Conservation (phyloP, 176 grass and related monocot species). For the Aegilops sharonensis region DNA sequence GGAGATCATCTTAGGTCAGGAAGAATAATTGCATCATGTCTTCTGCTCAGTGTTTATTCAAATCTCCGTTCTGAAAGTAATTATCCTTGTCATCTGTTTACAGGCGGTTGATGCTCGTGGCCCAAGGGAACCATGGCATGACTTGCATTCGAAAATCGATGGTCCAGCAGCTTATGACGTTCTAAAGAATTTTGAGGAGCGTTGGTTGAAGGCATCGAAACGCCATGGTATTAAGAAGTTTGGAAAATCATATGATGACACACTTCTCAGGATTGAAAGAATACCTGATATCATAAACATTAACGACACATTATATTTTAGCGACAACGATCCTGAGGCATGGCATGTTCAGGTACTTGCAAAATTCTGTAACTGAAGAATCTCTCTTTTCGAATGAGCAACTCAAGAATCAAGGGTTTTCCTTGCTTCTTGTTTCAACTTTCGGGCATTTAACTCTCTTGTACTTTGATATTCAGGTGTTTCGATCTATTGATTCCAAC, state of each 20-base stretch:
- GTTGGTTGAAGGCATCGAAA: constrained; percentile 77
- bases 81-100: constrained; percentile 19
- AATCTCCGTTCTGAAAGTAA: not conserved
- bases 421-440: not conserved
- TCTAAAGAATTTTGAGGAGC: constrained; percentile 75
- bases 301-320: constrained; percentile 47
- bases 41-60: not conserved
- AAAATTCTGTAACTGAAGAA: not conserved
- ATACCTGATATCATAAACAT: constrained; percentile 47
- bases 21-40: not conserved
- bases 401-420: not conserved
- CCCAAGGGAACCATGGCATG: constrained; percentile 91
- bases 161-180: constrained; percentile 82
- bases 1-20: not conserved
- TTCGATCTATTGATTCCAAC: constrained; percentile 90
- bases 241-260: constrained; percentile 49
- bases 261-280: constrained; percentile 58
- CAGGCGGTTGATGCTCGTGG: constrained; percentile 54
- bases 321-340: constrained; percentile 66
- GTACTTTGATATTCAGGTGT: constrained; percentile 48
- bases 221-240: constrained; percentile 75
- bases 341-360: constrained; percentile 82
- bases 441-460: constrained; percentile 4
- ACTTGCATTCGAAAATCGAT: constrained; percentile 85
- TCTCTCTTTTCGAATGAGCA: not conserved